A percentile compares a stretch with the other conserved stretches of the same genome.
Conservation (phyloP, 192 early-diverging fungal species). For the Podila epigama region DNA sequence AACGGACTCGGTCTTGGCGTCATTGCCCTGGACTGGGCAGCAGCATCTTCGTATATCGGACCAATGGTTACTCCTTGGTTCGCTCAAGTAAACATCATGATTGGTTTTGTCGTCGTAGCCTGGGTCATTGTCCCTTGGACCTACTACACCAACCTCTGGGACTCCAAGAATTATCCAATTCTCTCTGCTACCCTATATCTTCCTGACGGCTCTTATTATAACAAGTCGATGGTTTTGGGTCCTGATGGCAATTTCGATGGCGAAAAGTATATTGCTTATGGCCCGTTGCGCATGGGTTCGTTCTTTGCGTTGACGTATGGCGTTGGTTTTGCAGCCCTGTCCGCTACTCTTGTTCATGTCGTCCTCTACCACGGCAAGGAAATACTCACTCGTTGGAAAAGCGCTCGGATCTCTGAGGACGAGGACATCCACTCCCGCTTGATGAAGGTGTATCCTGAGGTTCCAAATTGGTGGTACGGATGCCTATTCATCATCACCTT, state of each 20-base stretch:
- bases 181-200: conserved; percentile 34
- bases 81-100: conserved; percentile 51
- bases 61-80: conserved; percentile 49
- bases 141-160: conserved; percentile 55
- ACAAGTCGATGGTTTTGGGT: conserved; percentile 35
- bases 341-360: conserved; percentile 67
- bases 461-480: conserved; percentile 79
- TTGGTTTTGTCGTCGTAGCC: conserved; percentile 53
- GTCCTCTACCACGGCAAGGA: conserved; percentile 69
- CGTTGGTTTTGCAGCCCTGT: conserved; percentile 64
- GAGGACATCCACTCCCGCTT: conserved; percentile 69
- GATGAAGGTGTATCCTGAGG: conserved; percentile 71
- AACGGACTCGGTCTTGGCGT: conserved; percentile 56
- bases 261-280: conserved; percentile 53
- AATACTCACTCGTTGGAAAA: conserved; percentile 59
- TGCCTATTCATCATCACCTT: conserved; percentile 57
- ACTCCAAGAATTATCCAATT: conserved; percentile 41
- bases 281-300: conserved; percentile 58
- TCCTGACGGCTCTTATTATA: conserved; percentile 21
- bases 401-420: conserved; percentile 43
- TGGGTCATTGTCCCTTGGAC: conserved; percentile 58
- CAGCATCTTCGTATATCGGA: conserved; percentile 46
- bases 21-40: conserved; percentile 67
- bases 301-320: conserved; percentile 67
- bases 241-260: conserved; percentile 40